Evolutionary conservation across 2,329 filamentous ascomycete species (phyloP), one percentile per base, ranked within the genome.

Genomic region (Xenosphaeropsis pyriputrescens): DNA sequence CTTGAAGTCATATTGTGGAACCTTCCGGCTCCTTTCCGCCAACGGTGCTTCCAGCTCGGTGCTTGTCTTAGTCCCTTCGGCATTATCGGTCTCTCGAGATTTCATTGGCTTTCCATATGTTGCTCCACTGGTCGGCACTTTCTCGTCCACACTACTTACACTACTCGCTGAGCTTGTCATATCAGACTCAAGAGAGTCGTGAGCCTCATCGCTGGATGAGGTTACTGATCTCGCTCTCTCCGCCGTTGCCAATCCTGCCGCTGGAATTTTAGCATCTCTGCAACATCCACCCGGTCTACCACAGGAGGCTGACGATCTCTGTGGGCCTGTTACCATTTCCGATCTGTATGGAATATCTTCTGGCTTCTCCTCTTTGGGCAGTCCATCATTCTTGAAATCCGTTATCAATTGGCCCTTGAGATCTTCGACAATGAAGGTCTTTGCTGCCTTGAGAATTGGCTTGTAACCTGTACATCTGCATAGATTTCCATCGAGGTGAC

Each of bases 381-480:
- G 62, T 57, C 2, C 67, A 55, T 26, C 41, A 58, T 13, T 65
- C 81, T 47, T 76, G 81, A 52, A 79, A 83, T 14, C 75, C 64
- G 29, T 60, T 59, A 7, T 62, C 62, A 18, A 70, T 65, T 18
- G 65, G 58, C 49, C 75, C 17, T 50, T 48, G 7, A 52, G 33
- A 31, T 50, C 46, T 22, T 48, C 48, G 4, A 41, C 43, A n/a
- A 51, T 83, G 57, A 96, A 96, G 1, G 83, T 89, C 50, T 91
- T 85, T 2, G 89, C 88, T 5, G 88, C 88, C 54, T 95, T 85
- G 4, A 95, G 63, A 39, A 96, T 95, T 0, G 89, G 85, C 39
- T 86, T 69, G 54, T 96, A 96, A 3, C 89, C 89, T 0, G 89
- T 96, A 58, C 89, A 96, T 36, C 89, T 75, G 53, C 89, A 96